These are phyloP conservation scores for Solanum medicagineum DNA, from an alignment of 257 asterid genomes.

Conservation along the genomic window DNA sequence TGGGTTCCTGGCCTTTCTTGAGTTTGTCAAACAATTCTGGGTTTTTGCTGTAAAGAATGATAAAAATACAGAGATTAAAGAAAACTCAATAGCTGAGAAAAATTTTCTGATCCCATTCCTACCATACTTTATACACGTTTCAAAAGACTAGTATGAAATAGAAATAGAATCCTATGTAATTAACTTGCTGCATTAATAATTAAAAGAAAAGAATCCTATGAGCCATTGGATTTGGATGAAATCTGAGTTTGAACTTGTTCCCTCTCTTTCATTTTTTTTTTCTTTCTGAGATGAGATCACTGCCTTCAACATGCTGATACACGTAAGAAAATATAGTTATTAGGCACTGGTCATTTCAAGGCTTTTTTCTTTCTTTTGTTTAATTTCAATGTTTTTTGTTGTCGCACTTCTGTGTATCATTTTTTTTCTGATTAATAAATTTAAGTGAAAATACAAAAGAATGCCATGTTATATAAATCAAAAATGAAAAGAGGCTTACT, in stretches of 20 bases:
- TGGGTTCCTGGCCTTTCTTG: conserved; percentile 80
- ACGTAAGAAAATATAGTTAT: background rate
- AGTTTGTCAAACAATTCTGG: conserved; percentile 56
- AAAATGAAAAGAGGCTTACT: conserved; percentile 24
- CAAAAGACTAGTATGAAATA: too few relatives aligned
- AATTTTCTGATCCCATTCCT: too few relatives aligned
- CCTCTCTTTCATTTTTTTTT: too few relatives aligned
- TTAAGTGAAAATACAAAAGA: background rate
- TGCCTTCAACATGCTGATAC: background rate
- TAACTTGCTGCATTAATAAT: too few relatives aligned
- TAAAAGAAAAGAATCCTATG: too few relatives aligned
- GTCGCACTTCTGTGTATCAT: background rate
- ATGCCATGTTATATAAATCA: background rate
- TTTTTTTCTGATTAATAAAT: background rate
- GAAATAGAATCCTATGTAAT: too few relatives aligned
- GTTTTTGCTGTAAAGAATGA: conserved; percentile 29
- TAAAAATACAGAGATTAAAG: too few relatives aligned
- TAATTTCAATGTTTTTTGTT: background rate
- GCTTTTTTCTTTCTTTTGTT: background rate
- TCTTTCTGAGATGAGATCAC: too few relatives aligned
- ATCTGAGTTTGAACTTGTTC: too few relatives aligned
- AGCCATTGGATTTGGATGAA: too few relatives aligned
- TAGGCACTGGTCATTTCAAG: background rate
- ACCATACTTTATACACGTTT: too few relatives aligned
- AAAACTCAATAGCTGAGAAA: too few relatives aligned